phyloP scores from a whole-genome alignment of 2,329 filamentous ascomycete genomes.

The Botryotinia globosa region DNA sequence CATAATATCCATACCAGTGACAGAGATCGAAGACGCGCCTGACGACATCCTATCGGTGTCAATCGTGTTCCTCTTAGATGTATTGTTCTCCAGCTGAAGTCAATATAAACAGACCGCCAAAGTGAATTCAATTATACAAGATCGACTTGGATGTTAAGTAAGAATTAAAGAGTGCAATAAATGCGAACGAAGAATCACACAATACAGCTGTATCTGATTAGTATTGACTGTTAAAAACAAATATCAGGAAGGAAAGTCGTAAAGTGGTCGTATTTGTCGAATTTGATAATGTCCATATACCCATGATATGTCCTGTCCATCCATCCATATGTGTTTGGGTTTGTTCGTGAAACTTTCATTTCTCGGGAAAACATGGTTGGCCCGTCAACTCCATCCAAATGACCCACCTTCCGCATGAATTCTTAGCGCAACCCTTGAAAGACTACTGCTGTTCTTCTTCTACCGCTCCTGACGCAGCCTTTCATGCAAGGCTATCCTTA shows the following conservation, averaged over 20 bases:
- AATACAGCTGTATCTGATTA: not conserved
- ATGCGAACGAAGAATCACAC: not conserved
- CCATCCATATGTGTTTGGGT: not conserved
- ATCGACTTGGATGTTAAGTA: not conserved
- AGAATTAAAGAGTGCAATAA: not conserved
- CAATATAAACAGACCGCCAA: conserved; percentile 13
- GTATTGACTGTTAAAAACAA: not conserved
- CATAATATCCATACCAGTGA: conserved; percentile 35
- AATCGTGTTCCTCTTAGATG: conserved; percentile 6
- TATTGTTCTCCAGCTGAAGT: not conserved
- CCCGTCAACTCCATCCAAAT: not conserved
- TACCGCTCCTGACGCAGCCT: not conserved
- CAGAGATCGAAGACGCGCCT: conserved; percentile 40
- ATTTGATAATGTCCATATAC: not conserved
- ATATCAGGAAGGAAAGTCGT: not conserved
- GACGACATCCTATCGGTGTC: conserved; percentile 8
- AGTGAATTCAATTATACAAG: not conserved
- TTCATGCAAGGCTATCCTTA: conserved; percentile 2
- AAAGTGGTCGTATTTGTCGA: not conserved
- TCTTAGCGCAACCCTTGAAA: not conserved
- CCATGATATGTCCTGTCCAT: not conserved
- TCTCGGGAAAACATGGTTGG: conserved; percentile 12
- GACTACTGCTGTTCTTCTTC: not conserved
- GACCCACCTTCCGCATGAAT: not conserved
- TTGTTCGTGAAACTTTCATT: conserved; percentile 1